These are phyloP conservation scores for Suillus subaureus DNA, from an alignment of 768 basidiomycete genomes.

Conservation along the genomic window DNA sequence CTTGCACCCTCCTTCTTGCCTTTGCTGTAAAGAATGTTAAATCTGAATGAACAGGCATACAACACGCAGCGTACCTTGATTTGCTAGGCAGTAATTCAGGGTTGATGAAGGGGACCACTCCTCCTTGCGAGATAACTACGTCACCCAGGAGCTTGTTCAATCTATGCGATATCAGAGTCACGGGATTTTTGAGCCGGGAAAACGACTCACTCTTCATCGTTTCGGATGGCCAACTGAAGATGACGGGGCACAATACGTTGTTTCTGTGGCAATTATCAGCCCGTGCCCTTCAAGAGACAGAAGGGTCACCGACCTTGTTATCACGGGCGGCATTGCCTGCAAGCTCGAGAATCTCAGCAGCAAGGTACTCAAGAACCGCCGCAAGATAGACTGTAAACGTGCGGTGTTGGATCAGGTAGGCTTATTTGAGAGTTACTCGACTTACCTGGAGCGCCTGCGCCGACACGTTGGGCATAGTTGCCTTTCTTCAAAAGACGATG, in stretches of 20 bases:
- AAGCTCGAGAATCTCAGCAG: constrained; percentile 91
- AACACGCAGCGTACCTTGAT: constrained; percentile 24
- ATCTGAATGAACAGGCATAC: background rate
- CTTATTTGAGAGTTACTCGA: constrained; percentile 8
- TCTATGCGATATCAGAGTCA: constrained; percentile 31
- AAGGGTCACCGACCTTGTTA: constrained; percentile 28
- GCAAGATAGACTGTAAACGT: constrained; percentile 73
- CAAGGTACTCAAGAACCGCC: constrained; percentile 89
- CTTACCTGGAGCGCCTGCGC: constrained; percentile 84
- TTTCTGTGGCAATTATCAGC: constrained; percentile 47
- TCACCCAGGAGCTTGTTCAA: constrained; percentile 81
- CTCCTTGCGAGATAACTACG: constrained; percentile 90
- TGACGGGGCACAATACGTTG: constrained; percentile 95
- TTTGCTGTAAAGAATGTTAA: constrained; percentile 28
- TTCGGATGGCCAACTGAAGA: constrained; percentile 89
- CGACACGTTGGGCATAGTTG: constrained; percentile 87
- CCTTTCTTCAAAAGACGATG: constrained; percentile 87
- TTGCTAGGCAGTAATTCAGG: constrained; percentile 41
- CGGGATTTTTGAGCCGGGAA: background rate
- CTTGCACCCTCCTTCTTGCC: constrained; percentile 37
- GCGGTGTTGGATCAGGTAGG: background rate
- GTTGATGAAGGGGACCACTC: constrained; percentile 74
- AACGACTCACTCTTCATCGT: constrained; percentile 74
- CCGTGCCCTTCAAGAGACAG: background rate
- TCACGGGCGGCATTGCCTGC: constrained; percentile 75